Evolutionary conservation across 2,329 filamentous ascomycete species (phyloP).

Genomic region (Phyllosticta citriasiana): DNA sequence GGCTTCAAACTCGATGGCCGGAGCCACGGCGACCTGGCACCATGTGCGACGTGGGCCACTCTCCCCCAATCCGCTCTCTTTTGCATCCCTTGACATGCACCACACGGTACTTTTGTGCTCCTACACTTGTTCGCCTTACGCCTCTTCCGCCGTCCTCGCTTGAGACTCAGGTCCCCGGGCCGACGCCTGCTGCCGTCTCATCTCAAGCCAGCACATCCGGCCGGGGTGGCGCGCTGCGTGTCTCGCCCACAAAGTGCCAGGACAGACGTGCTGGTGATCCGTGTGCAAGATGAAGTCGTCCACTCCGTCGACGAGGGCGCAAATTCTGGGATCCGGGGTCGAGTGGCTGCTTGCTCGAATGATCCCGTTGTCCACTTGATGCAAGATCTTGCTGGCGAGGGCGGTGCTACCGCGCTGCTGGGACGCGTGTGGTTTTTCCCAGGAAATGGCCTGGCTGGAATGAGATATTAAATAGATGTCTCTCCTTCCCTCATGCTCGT

Average conservation of each 20-base stretch:
- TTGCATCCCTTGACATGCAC: background rate
- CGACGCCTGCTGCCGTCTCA: background rate
- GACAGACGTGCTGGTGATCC: background rate
- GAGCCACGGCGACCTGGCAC: background rate
- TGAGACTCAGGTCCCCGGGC: background rate
- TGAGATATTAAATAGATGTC: background rate
- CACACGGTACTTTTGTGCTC: background rate
- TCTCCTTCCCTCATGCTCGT: background rate
- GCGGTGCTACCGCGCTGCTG: background rate
- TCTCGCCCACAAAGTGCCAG: background rate
- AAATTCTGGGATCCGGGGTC: background rate
- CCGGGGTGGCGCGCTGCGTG: background rate
- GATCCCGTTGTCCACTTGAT: background rate
- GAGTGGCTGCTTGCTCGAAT: background rate
- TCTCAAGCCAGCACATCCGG: background rate
- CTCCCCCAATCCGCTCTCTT: background rate
- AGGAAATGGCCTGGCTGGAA: background rate
- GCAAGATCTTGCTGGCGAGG: background rate
- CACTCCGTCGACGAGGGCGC: background rate
- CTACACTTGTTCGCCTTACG: background rate
- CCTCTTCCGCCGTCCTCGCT: background rate
- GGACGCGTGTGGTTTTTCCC: background rate
- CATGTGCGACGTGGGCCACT: background rate
- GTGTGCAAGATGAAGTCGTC: background rate
- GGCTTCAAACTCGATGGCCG: background rate